Conservation (phyloP, 2,329 filamentous ascomycete genomes). For the Hypoxylon sp. region DNA sequence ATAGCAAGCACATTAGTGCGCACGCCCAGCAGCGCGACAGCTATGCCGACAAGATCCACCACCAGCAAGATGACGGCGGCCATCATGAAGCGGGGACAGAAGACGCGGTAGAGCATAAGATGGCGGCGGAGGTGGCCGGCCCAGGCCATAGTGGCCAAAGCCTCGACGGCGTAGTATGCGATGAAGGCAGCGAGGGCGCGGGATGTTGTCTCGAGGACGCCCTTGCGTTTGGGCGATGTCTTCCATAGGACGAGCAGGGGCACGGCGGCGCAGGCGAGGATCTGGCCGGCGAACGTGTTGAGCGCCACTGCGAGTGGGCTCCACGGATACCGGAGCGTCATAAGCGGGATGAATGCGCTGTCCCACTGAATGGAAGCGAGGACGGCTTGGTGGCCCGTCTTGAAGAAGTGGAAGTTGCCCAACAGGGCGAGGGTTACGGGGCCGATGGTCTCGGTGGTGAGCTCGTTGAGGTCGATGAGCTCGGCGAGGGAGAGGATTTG, state of each 20-base stretch:
- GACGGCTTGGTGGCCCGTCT: conserved; percentile 93
- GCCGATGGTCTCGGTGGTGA: conserved; percentile 77
- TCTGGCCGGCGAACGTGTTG: conserved; percentile 90
- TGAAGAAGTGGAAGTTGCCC: conserved; percentile 95
- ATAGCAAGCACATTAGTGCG: conserved; percentile 81
- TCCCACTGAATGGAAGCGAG: conserved; percentile 95
- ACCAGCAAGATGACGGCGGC: conserved; percentile 75
- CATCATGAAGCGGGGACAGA: conserved; percentile 89
- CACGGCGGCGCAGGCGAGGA: conserved; percentile 80
- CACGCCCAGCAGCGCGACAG: conserved; percentile 77
- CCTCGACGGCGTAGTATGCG: conserved; percentile 83
- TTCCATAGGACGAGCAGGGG: conserved; percentile 91
- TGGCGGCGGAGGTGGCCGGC: conserved; percentile 87
- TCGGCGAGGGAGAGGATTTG: conserved; percentile 84
- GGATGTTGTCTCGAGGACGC: conserved; percentile 74
- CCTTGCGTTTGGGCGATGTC: conserved; percentile 75
- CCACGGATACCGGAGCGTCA: conserved; percentile 87
- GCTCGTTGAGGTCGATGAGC: conserved; percentile 66
- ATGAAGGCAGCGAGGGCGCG: conserved; percentile 78
- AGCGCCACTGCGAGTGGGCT: conserved; percentile 80
- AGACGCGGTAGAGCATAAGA: conserved; percentile 96
- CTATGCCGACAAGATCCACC: conserved; percentile 77
- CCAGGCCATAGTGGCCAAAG: conserved; percentile 88
- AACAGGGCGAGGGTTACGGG: conserved; percentile 87
- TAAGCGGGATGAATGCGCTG: conserved; percentile 87